Base-by-base conservation (phyloP, 1,139 yeast genomes). In the Blastobotrys illinoisensis region DNA sequence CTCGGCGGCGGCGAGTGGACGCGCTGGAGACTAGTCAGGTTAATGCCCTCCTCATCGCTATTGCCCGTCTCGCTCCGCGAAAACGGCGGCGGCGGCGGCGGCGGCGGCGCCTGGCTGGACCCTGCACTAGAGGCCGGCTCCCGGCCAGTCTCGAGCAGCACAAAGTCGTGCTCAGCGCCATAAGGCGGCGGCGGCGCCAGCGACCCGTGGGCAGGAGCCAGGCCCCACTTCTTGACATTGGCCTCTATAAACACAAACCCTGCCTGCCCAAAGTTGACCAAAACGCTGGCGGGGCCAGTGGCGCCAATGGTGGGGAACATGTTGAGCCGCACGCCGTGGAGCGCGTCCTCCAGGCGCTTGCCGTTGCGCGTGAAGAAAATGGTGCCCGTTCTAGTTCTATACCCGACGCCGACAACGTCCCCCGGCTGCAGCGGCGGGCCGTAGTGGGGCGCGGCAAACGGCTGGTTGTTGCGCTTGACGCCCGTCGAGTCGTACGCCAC, bases 211-310 rank as follows among this genome's bases (percentile, higher is more conserved):
- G 81, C 79, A 48, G 87, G 86, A 24, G 96, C 96, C 62, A 93
- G 86, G 2, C 97, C 97, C 78, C 95, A 88, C 69, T 90, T 91
- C 63, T 89, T 80, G 28, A 89, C 96, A 69, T 93, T 91, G 5
- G 97, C 98, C 70, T 93, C 98, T 56, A 93, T 88, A 76, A 88
- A 91, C 1, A 93, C 97, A 72, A 83, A 93, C 1, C 98, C 99
- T 50, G 84, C 74, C 67, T 90, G 97, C 1, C 99, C 99, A 55
- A 93, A 73, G 68, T 93, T 93, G 13, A 87, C 91, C 63, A 85
- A 86, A 52, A 93, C 79, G 59, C 83, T 69, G 70, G 96, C 81
- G 54, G 91, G 78, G 64, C 86, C 82, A 67, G 83, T 79, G 64
- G 95, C 77, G 7, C 99, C 99, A n/a, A 93, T 76, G 3, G 95